A percentile compares a stretch with the other conserved stretches of the same genome.
phyloP scores from a whole-genome alignment of 441 rosid species.

The Erodium moschatum region DNA sequence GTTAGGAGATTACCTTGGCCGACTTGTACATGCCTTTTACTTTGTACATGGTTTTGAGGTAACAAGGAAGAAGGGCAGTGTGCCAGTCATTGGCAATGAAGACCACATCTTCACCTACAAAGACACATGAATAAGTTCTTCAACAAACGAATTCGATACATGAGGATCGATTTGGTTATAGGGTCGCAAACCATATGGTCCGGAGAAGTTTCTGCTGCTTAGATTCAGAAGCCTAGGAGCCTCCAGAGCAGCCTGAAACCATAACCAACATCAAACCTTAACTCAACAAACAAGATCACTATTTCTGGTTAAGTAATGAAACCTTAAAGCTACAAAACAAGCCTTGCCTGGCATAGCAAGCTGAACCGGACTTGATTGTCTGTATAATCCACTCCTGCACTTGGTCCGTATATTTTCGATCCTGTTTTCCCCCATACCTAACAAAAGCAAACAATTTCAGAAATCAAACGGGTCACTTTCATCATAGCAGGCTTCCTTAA shows the following conservation, averaged over 20 bases:
- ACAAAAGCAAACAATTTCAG: slow-evolving; percentile 14
- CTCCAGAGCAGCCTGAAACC: slow-evolving; percentile 68
- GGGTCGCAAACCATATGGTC: slow-evolving; percentile 55
- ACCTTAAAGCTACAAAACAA: not conserved
- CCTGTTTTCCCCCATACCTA: slow-evolving; percentile 88
- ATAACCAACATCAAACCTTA: too few species aligned
- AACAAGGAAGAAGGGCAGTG: too few species aligned
- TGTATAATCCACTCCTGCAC: slow-evolving; percentile 54
- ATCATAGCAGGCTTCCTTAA: too few species aligned
- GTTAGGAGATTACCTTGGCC: too few species aligned
- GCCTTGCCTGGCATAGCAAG: slow-evolving; percentile 62
- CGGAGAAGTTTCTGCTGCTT: slow-evolving; percentile 51
- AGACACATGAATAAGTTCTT: not conserved
- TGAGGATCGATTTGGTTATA: not conserved
- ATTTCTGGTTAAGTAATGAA: not conserved
- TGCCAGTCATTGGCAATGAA: slow-evolving; percentile 37
- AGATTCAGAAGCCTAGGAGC: slow-evolving; percentile 71
- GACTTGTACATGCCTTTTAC: too few species aligned
- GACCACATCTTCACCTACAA: slow-evolving; percentile 67
- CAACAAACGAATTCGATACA: too few species aligned
- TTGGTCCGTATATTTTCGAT: slow-evolving; percentile 78
- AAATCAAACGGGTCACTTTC: too few species aligned
- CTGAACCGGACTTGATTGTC: slow-evolving; percentile 82
- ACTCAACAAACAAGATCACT: too few species aligned
- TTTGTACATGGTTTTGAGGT: too few species aligned